Conservation (phyloP, 192 early-diverging fungal genomes). For the Backusella tarrabulga region DNA sequence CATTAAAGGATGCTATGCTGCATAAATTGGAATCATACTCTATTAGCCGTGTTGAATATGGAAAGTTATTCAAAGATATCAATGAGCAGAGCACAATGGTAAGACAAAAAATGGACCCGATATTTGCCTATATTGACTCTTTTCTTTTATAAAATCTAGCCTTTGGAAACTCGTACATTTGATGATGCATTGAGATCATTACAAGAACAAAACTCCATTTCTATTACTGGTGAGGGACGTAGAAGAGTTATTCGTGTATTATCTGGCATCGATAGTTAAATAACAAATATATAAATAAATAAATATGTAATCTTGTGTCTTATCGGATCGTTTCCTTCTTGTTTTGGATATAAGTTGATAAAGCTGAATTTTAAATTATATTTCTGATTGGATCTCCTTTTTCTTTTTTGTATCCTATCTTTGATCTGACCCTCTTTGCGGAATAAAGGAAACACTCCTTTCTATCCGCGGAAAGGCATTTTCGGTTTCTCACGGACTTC, state of each 20-base stretch:
- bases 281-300: neutral
- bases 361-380: neutral
- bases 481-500: neutral
- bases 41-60: slow-evolving; percentile 36
- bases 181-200: slow-evolving; percentile 56
- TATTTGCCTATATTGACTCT: neutral
- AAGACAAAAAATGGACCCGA: slow-evolving; percentile 11
- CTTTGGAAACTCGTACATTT: slow-evolving; percentile 51
- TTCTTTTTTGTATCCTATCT: neutral
- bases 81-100: slow-evolving; percentile 47
- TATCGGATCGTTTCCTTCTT: neutral
- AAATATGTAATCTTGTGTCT: neutral
- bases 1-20: slow-evolving; percentile 56
- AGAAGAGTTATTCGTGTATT: slow-evolving; percentile 28
- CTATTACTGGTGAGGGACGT: slow-evolving; percentile 40
- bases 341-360: neutral
- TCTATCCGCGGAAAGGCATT: neutral
- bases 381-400: neutral
- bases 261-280: neutral
- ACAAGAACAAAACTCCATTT: slow-evolving; percentile 49
- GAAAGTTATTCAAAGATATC: slow-evolving; percentile 43
- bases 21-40: slow-evolving; percentile 36
- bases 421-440: neutral
- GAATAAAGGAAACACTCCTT: neutral
- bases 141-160: slow-evolving; percentile 11